Evolutionary conservation across 2,329 filamentous ascomycete genomes (phyloP), one percentile per base, ranked within the genome.

Genomic region (Raffaelea albimanens): DNA sequence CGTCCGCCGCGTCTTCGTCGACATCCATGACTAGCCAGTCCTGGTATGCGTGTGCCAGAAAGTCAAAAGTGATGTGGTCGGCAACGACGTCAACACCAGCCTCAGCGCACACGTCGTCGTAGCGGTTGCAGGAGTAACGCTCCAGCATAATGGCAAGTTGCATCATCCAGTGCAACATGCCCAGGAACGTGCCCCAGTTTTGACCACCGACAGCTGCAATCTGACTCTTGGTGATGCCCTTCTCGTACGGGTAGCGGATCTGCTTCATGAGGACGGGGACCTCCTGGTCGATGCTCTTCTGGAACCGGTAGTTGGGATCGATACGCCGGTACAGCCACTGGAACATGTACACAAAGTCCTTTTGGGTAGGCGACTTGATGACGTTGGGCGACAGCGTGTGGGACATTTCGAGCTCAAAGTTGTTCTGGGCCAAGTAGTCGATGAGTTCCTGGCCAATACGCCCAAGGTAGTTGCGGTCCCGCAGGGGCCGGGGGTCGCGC

Each of bases 141-240:
- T 97, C 90, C 60, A 97, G 79, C 83, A 97, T 95, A 56, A 91
- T 83, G 4, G 88, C 87, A 45, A 98, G 72, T 65, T 97, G 90
- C 91, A 98, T 95, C 82, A 98, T 91, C 93, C 93, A 98, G 67
- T 98, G 90, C 44, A 98, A 73, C 62, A 98, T 71, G 0, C 90
- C 93, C 13, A 98, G 71, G 59, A 98, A 97, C 0, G 88, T 93
- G 52, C 85, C 85, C 93, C 93, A 98, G 61, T 97, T 97, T 65
- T 95, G 89, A 3, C 90, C 91, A 55, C 93, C 93, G 0, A 97
- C 93, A 2, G 94, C 93, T 0, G 88, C 82, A 49, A 98, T 88
- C 61, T 95, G 89, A 45, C 88, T 95, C 66, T 97, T 98, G 47
- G 89, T 95, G 58, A 98, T 97, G 59, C 83, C 90, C 65, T 89